phyloP scores from a whole-genome alignment of 345 rosid species.

The Acer yangbiense region DNA sequence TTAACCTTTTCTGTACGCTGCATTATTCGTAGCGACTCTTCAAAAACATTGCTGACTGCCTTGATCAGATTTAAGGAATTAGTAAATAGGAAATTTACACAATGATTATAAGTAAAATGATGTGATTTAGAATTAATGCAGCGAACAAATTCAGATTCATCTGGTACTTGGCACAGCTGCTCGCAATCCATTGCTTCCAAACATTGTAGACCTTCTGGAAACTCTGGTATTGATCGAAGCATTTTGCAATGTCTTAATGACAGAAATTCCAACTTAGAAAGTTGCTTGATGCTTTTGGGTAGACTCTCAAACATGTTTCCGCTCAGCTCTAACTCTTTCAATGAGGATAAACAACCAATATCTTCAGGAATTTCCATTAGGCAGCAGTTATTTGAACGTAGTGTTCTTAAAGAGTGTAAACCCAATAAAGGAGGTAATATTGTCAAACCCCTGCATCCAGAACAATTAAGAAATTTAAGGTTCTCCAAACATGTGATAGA shows the following conservation, averaged over 20 bases:
- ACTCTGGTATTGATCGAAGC: neutral
- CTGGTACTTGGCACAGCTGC: neutral
- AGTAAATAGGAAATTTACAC: neutral
- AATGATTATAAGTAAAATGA: too few relatives aligned
- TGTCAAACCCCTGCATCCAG: too few relatives aligned
- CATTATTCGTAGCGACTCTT: neutral
- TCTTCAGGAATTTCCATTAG: too few relatives aligned
- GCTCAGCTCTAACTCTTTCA: neutral
- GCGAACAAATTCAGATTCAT: neutral
- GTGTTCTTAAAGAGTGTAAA: too few relatives aligned
- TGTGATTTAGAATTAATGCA: neutral
- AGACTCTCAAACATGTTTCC: neutral
- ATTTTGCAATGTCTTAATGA: neutral
- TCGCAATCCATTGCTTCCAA: neutral
- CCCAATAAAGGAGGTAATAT: too few relatives aligned
- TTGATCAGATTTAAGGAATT: neutral
- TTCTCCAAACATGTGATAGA: too few relatives aligned
- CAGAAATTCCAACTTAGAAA: neutral
- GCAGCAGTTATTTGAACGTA: too few relatives aligned
- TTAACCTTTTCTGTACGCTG: neutral
- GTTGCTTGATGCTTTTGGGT: neutral
- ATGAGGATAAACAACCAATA: too few relatives aligned
- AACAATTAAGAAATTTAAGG: too few relatives aligned
- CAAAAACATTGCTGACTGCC: neutral
- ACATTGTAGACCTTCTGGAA: neutral